Conservation (phyloP, 129 eudicot species). For the Cynara cardunculus region DNA sequence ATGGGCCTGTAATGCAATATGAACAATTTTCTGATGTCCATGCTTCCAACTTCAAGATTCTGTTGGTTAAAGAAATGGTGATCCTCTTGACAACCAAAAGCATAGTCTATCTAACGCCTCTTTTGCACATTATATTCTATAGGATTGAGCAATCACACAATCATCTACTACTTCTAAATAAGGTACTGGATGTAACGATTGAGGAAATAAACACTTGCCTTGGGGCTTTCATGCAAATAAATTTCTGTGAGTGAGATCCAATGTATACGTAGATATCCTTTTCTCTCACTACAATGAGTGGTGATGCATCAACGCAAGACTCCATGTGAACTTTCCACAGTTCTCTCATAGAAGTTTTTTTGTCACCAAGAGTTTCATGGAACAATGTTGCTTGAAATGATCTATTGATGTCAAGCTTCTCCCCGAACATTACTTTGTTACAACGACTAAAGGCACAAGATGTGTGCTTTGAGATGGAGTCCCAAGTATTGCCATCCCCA, state of each 20-base stretch:
- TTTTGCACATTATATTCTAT: background rate
- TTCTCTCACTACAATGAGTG: slow-evolving; percentile 62
- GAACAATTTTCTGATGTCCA: no score
- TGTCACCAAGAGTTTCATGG: slow-evolving; percentile 29
- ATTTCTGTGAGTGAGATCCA: slow-evolving; percentile 85
- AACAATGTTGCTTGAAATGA: slow-evolving; percentile 30
- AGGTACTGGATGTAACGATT: background rate
- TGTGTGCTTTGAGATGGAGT: slow-evolving; percentile 13
- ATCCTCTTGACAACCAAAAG: no score
- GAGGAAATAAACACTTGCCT: slow-evolving; percentile 37
- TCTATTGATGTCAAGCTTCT: slow-evolving; percentile 27
- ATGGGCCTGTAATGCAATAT: no score
- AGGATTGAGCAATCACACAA: background rate
- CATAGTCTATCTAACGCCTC: no score
- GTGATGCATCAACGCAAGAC: slow-evolving; percentile 98
- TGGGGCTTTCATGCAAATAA: slow-evolving; percentile 62
- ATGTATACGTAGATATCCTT: slow-evolving; percentile 52
- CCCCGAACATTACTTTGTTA: slow-evolving; percentile 47
- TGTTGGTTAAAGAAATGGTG: no score
- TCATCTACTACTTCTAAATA: background rate
- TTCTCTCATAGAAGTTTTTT: slow-evolving; percentile 39
- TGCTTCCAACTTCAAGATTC: no score
- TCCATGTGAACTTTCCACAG: slow-evolving; percentile 74
- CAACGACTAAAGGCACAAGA: slow-evolving; percentile 64
- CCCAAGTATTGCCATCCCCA: slow-evolving; percentile 25